Percentiles rank a stretch among this genome's conserved stretches.
phyloP scores from a whole-genome alignment of 208 protist genomes.

The Leishmania guyanensis region DNA sequence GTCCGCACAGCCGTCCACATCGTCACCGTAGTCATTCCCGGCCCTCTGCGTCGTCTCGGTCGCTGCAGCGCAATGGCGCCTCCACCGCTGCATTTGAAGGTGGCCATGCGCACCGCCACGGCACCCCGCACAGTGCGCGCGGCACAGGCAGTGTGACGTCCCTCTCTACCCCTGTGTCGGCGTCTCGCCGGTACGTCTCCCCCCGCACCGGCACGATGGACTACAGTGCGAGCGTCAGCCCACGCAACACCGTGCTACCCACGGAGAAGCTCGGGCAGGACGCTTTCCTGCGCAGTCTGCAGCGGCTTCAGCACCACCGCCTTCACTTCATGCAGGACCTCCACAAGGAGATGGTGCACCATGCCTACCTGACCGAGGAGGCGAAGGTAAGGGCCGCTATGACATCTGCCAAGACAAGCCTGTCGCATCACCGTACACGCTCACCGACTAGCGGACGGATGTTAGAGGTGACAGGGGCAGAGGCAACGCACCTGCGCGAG shows the following conservation, averaged over 20 bases:
- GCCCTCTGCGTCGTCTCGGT: slow-evolving; percentile 9
- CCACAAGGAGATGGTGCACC: slow-evolving; percentile 84
- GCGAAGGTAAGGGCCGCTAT: slow-evolving; percentile 48
- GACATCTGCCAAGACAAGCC: slow-evolving; percentile 22
- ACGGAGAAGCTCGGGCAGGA: slow-evolving; percentile 40
- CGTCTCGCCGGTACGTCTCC: slow-evolving; percentile 9
- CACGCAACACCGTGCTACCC: slow-evolving; percentile 31
- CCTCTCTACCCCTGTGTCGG: not conserved
- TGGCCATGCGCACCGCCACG: not conserved
- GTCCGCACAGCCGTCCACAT: slow-evolving; percentile 10
- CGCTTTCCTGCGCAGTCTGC: slow-evolving; percentile 54
- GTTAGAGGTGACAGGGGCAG: slow-evolving; percentile 32
- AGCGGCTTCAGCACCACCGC: slow-evolving; percentile 82
- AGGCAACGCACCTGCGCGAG: slow-evolving; percentile 60
- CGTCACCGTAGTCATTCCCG: slow-evolving; percentile 11
- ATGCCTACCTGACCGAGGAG: slow-evolving; percentile 80
- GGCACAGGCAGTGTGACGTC: not conserved
- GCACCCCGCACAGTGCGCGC: slow-evolving; percentile 8
- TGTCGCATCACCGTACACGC: slow-evolving; percentile 11
- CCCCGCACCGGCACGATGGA: slow-evolving; percentile 12
- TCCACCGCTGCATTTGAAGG: not conserved
- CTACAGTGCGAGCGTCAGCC: slow-evolving; percentile 36
- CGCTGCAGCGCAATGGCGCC: not conserved
- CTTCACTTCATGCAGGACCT: slow-evolving; percentile 86
- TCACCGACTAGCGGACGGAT: slow-evolving; percentile 19